Evolutionary conservation across 2,329 filamentous ascomycete genomes (phyloP).

Genomic region (Ilyonectria sp.): DNA sequence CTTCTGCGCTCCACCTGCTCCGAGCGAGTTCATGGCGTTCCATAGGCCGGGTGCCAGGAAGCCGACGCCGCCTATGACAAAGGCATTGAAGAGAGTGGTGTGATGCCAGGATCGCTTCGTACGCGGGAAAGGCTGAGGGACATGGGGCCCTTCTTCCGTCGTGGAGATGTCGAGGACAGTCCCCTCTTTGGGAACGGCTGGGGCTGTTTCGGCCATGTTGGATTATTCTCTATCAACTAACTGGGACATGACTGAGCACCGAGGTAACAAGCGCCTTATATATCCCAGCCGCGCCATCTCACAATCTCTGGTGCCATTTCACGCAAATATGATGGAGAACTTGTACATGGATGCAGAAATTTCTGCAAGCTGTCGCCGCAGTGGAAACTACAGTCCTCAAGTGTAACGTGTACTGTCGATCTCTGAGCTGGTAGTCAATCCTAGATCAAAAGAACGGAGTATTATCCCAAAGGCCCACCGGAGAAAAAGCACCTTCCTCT

Average conservation of each 20-base stretch:
- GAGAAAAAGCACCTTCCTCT: background rate
- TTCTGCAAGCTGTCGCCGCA: background rate
- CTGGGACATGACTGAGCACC: background rate
- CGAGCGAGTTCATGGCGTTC: constrained; percentile 70
- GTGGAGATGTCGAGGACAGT: background rate
- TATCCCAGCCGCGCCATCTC: background rate
- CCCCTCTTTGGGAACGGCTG: background rate
- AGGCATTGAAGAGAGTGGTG: constrained; percentile 67
- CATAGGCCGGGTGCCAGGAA: constrained; percentile 48
- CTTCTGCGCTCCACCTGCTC: constrained; percentile 62
- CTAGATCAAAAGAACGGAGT: background rate
- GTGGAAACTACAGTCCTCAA: background rate
- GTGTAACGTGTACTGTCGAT: background rate
- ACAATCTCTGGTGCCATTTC: background rate
- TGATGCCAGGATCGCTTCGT: constrained; percentile 60
- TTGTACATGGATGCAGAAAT: background rate
- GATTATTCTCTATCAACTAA: background rate
- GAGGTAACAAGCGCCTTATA: background rate
- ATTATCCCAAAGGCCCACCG: background rate
- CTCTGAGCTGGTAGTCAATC: background rate
- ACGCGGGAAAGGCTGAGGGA: background rate
- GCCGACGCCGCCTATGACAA: constrained; percentile 66
- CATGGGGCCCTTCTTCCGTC: background rate
- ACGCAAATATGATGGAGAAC: background rate
- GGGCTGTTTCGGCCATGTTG: constrained; percentile 3